Evolutionary conservation across 495 filamentous ascomycete genomes (phyloP), one percentile per base, ranked within the genome.

Genomic region (Daldinia decipiens): DNA sequence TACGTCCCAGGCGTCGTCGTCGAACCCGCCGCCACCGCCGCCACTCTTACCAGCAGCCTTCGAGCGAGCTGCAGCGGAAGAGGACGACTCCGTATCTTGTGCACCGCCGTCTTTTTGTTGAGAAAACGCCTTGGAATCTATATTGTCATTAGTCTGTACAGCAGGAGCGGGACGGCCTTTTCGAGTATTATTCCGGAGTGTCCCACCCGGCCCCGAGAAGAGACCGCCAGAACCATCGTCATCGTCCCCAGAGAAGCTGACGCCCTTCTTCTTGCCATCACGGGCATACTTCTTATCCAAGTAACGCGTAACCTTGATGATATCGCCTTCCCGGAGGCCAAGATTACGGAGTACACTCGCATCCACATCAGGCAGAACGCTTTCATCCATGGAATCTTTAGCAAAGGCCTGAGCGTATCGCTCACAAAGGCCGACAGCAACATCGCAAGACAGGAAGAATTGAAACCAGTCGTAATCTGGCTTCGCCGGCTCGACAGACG

Each of bases 391-490:
- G 12, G 94, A 94, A 75, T 99, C 95, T 74, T 88, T 89, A 31
- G 85, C 74, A 73, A 99, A 98, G 9, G 92, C 92, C 73, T 92
- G 90, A 5, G 95, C 89, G 76, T 99, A 99, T 40, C 96, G 87
- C 78, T 98, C 94, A 79, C 95, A 98, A 50, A 95, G 90, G 72
- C 94, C 91, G 36, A 93, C 91, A 60, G 92, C 91, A 63, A 98
- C 92, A 32, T 96, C 95, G 76, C 94, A 93, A 62, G 88, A 86
- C 24, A 99, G 82, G 83, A 99, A 99, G 81, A 99, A 98, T 70
- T 97, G 93, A 75, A 98, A 99, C 95, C 95, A 99, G 78, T 99
- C 95, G 74, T 98, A 97, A 47, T 94, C 89, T 8, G 88, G 81
- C 72, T 88, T 87, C 77, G 88, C 79, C 11, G 81, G 77, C 77